phyloP scores from a whole-genome alignment of 345 rosid genomes.

The Streptanthus diversifolius region DNA sequence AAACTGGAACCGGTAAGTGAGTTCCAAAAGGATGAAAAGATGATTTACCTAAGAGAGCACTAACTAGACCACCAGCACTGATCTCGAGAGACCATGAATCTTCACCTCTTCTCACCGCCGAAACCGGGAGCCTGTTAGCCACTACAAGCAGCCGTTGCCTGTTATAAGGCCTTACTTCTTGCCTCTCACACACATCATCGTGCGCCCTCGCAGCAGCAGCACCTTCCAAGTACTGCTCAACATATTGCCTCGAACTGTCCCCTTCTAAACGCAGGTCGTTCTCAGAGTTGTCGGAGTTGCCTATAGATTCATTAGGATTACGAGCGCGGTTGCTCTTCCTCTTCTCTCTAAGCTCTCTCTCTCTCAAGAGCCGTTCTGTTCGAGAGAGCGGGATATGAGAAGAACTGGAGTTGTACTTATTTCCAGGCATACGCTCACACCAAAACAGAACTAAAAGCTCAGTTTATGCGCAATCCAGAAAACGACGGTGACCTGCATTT shows the following conservation, averaged over 20 bases:
- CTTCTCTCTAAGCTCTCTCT: slow-evolving; percentile 66
- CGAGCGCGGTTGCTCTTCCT: slow-evolving; percentile 52
- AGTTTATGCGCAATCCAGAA: slow-evolving; percentile 28
- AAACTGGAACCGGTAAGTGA: background rate
- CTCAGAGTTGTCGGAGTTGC: slow-evolving; percentile 47
- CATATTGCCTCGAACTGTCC: slow-evolving; percentile 47
- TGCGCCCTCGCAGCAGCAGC: slow-evolving; percentile 50
- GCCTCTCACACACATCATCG: slow-evolving; percentile 53
- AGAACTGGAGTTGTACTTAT: slow-evolving; percentile 68
- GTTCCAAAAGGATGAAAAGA: background rate
- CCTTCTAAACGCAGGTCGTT: slow-evolving; percentile 49
- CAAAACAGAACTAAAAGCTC: slow-evolving; percentile 35
- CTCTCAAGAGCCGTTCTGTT: slow-evolving; percentile 74
- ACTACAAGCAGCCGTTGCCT: slow-evolving; percentile 91
- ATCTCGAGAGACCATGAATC: slow-evolving; percentile 93
- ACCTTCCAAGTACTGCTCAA: slow-evolving; percentile 64
- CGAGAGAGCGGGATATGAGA: slow-evolving; percentile 51
- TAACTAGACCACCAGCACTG: slow-evolving; percentile 97
- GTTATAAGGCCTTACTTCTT: slow-evolving; percentile 56
- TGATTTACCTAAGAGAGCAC: slow-evolving; percentile 80
- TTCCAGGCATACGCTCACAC: slow-evolving; percentile 89
- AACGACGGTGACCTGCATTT: slow-evolving; percentile 54
- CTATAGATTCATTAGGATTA: slow-evolving; percentile 51
- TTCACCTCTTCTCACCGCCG: slow-evolving; percentile 93
- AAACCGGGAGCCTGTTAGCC: slow-evolving; percentile 96